Evolutionary conservation across 176 grass and related monocot species (phyloP).

Genomic region (Musa troglodytarum): DNA sequence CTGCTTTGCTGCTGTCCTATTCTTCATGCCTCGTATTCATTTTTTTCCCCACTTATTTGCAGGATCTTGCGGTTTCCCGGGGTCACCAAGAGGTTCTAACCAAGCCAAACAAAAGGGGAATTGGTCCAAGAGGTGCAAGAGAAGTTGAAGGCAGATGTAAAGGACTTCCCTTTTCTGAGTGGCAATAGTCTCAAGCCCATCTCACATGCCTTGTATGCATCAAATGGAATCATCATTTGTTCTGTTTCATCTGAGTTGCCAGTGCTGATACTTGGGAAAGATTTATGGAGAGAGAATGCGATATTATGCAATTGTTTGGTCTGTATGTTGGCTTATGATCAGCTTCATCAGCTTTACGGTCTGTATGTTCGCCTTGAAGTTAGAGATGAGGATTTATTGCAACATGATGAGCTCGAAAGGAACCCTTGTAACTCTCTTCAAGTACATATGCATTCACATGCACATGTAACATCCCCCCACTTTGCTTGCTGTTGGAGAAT

Average conservation of each 20-base stretch:
- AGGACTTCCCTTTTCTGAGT: slow-evolving; percentile 52
- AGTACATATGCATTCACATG: not conserved
- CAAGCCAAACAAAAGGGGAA: slow-evolving; percentile 47
- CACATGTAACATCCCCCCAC: not conserved
- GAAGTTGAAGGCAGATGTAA: slow-evolving; percentile 46
- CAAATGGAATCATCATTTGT: not conserved
- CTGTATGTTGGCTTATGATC: too few species aligned
- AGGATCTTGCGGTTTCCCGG: slow-evolving; percentile 62
- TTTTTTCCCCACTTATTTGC: not conserved
- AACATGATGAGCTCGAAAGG: too few species aligned
- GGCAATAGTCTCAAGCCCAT: too few species aligned
- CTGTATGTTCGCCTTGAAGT: not conserved
- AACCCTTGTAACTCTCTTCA: not conserved
- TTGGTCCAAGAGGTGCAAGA: slow-evolving; percentile 46
- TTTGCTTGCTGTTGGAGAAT: not conserved
- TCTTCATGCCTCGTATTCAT: not conserved
- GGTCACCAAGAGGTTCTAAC: slow-evolving; percentile 65
- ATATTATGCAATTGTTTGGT: not conserved
- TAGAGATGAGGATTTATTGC: not conserved
- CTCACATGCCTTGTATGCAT: too few species aligned
- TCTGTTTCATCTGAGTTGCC: not conserved
- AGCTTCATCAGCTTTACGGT: not conserved
- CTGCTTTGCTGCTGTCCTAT: not conserved
- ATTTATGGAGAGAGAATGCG: not conserved
- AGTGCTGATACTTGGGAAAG: not conserved